These are phyloP conservation scores for Aspergillus sojae DNA, from an alignment of 2,329 filamentous ascomycete genomes.

Conservation along the genomic window DNA sequence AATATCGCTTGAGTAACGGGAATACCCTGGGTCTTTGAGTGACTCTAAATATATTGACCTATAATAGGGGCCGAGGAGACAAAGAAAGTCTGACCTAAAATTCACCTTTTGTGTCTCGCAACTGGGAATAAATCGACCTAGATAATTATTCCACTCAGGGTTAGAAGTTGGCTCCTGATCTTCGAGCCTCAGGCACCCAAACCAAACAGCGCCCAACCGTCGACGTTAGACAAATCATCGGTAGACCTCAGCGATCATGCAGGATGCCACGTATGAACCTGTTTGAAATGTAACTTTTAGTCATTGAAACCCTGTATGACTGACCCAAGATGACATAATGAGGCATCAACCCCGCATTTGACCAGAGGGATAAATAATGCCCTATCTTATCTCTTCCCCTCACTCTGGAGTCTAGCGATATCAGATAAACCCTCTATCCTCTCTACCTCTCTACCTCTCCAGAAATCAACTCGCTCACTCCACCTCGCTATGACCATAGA, in stretches of 20 bases:
- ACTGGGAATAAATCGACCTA: background rate
- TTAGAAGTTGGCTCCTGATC: background rate
- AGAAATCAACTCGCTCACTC: background rate
- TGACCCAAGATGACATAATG: conserved; percentile 4
- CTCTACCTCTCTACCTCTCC: background rate
- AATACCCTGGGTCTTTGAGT: background rate
- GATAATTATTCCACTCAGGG: background rate
- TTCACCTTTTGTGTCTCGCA: background rate
- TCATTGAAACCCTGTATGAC: conserved; percentile 3
- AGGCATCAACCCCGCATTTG: conserved; percentile 9
- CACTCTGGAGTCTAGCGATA: background rate
- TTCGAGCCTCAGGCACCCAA: background rate
- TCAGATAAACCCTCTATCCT: background rate
- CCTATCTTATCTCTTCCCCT: conserved; percentile 5
- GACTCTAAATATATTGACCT: background rate
- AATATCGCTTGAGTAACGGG: background rate
- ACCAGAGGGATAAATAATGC: background rate
- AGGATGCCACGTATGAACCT: background rate
- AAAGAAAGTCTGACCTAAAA: background rate
- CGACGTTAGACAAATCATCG: background rate
- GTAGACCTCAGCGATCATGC: background rate
- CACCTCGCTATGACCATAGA: conserved; percentile 17
- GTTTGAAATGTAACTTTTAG: conserved; percentile 4
- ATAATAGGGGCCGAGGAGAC: background rate
- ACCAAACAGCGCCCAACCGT: background rate